Base-by-base conservation (phyloP, 169 alveolate species). In the Neospora caninum region DNA sequence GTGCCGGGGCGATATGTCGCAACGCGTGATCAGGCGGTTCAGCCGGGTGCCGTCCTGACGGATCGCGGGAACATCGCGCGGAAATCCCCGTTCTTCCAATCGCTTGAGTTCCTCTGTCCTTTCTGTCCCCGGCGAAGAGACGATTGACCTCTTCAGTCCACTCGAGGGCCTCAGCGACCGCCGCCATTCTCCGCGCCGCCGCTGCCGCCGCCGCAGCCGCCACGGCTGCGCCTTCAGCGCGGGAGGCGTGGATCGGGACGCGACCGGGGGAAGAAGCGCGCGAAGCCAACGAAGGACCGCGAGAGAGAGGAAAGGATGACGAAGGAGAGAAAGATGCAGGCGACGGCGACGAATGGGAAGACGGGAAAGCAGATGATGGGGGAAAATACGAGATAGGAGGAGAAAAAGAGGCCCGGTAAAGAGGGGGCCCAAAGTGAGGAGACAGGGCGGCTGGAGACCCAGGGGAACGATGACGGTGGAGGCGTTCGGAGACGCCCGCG, bases 161-260 rank as follows among this genome's bases (percentile, higher is more conserved):
- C 45, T 78, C 43, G 13, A 78, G 86, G n/a, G 42, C n/a, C 20
- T 78, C 86, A 6, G 43, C 22, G 2, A 78, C 45, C n/a, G 22
- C 43, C 39, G 42, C 86, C 86, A 78, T n/a, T 78, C 86, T 20
- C 20, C 45, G 49, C 18, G 86, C 86, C 45, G 45, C 1, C 43
- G 86, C 86, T 0, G 45, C 45, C 29, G 86, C 89, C 29, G 89
- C 89, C 20, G 89, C 67, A 82, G 89, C 67, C 38, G 67, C 89
- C 38, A 42, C 89, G 9, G 89, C 89, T 16, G 89, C 89, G 69
- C 86, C 86, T n/a, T 78, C 49, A 29, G 86, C 86, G 10, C 31
- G 86, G 18, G 86, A 78, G 20, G 86, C 86, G 1, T 20, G 86
- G 20, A 29, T 43, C 27, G 39, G 29, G 45, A 20, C 13, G 86